phyloP scores from a whole-genome alignment of 2,329 filamentous ascomycete genomes.

The Apiospora saccharicola region DNA sequence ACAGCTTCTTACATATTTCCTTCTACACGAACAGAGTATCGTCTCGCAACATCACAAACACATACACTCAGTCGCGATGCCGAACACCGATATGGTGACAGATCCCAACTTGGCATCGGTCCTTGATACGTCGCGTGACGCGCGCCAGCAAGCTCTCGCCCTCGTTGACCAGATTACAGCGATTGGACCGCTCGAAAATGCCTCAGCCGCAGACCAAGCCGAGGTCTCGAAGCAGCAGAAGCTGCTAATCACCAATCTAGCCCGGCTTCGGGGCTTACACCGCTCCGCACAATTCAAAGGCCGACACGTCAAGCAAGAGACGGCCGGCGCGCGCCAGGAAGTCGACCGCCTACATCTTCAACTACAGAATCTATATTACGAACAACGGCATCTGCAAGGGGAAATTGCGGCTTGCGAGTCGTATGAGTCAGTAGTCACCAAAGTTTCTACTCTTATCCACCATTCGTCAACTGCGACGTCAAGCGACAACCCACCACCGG shows the following conservation, averaged over 20 bases:
- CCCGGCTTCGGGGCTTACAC: slow-evolving; percentile 83
- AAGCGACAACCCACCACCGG: slow-evolving; percentile 8
- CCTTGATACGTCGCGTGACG: slow-evolving; percentile 74
- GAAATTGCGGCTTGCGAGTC: slow-evolving; percentile 92
- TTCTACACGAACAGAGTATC: neutral
- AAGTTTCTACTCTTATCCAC: neutral
- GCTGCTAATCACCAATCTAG: slow-evolving; percentile 77
- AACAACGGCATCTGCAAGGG: slow-evolving; percentile 87
- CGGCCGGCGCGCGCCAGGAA: slow-evolving; percentile 86
- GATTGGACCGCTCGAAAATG: slow-evolving; percentile 52
- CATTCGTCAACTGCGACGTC: slow-evolving; percentile 12
- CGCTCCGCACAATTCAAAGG: slow-evolving; percentile 81
- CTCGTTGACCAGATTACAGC: slow-evolving; percentile 63
- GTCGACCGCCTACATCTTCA: slow-evolving; percentile 92
- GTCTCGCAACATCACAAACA: neutral
- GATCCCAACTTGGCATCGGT: slow-evolving; percentile 72
- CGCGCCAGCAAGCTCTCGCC: slow-evolving; percentile 73
- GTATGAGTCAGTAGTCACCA: slow-evolving; percentile 74
- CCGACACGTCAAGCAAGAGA: slow-evolving; percentile 84
- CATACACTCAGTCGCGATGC: slow-evolving; percentile 48
- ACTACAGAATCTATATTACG: slow-evolving; percentile 95
- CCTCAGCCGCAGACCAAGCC: slow-evolving; percentile 58
- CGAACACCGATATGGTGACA: slow-evolving; percentile 65
- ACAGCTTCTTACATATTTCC: neutral
- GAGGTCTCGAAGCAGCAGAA: slow-evolving; percentile 81